phyloP scores from a whole-genome alignment of 495 filamentous ascomycete genomes.

The Immersiella caudata region DNA sequence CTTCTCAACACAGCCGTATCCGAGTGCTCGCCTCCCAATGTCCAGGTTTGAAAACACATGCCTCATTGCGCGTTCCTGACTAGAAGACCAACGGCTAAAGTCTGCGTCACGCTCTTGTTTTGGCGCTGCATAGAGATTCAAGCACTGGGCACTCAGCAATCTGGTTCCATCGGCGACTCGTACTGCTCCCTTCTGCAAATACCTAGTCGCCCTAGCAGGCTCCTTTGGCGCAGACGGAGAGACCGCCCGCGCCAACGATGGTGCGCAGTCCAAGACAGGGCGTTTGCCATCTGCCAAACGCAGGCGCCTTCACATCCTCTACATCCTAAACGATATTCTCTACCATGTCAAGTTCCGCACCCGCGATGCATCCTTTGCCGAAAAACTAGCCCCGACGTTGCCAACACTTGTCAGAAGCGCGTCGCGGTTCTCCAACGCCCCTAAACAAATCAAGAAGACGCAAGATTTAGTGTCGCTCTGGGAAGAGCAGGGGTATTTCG shows the following conservation, averaged over 20 bases:
- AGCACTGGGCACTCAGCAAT: slow-evolving; percentile 78
- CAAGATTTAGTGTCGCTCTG: slow-evolving; percentile 71
- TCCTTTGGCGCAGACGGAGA: slow-evolving; percentile 51
- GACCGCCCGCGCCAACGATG: slow-evolving; percentile 17
- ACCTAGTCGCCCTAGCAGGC: slow-evolving; percentile 67
- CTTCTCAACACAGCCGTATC: slow-evolving; percentile 67
- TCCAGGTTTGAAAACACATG: slow-evolving; percentile 86
- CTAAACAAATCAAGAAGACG: slow-evolving; percentile 69
- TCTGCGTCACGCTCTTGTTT: slow-evolving; percentile 37
- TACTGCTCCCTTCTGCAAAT: slow-evolving; percentile 71
- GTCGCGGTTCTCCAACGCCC: slow-evolving; percentile 62
- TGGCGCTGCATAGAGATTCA: slow-evolving; percentile 69
- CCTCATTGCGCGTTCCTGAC: slow-evolving; percentile 55
- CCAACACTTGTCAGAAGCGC: slow-evolving; percentile 63
- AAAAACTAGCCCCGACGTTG: slow-evolving; percentile 63
- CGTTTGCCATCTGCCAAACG: slow-evolving; percentile 62
- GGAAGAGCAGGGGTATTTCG: slow-evolving; percentile 70
- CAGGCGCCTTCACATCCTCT: slow-evolving; percentile 76
- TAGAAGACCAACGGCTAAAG: slow-evolving; percentile 61
- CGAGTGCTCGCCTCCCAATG: slow-evolving; percentile 79
- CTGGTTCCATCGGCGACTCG: slow-evolving; percentile 69
- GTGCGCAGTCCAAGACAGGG: slow-evolving; percentile 27
- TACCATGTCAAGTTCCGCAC: slow-evolving; percentile 72
- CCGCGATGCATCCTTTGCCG: slow-evolving; percentile 57
- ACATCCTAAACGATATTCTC: slow-evolving; percentile 81